phyloP scores from a whole-genome alignment of 2,329 filamentous ascomycete genomes.

The Diaporthe vexans region DNA sequence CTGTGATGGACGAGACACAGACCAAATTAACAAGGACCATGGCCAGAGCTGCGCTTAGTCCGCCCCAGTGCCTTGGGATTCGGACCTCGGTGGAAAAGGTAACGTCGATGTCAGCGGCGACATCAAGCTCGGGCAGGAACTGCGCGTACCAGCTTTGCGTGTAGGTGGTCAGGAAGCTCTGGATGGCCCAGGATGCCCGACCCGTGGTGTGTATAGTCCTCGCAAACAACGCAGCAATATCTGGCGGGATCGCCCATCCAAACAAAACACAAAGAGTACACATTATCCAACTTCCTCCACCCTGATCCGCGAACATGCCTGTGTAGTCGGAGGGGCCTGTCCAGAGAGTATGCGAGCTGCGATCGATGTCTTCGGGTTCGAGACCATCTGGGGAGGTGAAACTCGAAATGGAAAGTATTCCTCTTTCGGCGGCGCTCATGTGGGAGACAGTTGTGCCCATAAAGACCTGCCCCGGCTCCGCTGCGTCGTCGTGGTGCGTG shows the following conservation, averaged over 20 bases:
- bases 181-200: not conserved
- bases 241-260: not conserved
- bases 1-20: not conserved
- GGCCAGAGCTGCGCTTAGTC: not conserved
- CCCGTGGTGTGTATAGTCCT: not conserved
- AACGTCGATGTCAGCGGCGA: not conserved
- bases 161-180: not conserved
- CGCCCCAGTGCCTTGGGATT: not conserved
- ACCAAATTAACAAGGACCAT: not conserved
- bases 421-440: not conserved
- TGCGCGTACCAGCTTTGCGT: constrained; percentile 8
- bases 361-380: not conserved
- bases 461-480: not conserved
- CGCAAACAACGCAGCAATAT: not conserved
- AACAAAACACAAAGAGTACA: not conserved
- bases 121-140: constrained; percentile 4
- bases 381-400: not conserved
- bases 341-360: not conserved
- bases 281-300: not conserved
- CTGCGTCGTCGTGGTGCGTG: not conserved
- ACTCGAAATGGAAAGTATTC: not conserved
- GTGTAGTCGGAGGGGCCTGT: not conserved
- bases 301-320: not conserved
- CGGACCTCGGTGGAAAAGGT: not conserved
- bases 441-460: not conserved